Evolutionary conservation across 139 green algal genomes (phyloP), one percentile per base, ranked within the genome.

Genomic region (Desmodesmus armatus): DNA sequence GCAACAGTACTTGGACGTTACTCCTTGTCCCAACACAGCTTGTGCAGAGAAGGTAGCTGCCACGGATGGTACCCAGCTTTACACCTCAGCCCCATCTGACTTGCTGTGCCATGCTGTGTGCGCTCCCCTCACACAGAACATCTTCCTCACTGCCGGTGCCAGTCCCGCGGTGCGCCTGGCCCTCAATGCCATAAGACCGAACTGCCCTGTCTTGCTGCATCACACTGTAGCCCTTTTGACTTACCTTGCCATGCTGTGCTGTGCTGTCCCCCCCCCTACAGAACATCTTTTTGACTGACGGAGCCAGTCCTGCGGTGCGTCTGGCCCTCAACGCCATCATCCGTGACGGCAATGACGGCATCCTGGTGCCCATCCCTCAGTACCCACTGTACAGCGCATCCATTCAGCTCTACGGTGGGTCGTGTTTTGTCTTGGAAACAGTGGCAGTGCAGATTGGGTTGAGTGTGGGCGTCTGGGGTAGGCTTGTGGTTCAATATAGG

Each of bases 371-470:
- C 53, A 96, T 98, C 78, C 95, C 95, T 17, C 95, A 98, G 91
- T 98, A 98, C 88, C 96, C 96, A 0, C 89, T 98, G 4, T 98
- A 98, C 88, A 95, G 89, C 17, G 96, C 96, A 0, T 95, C 93
- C n/a, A 94, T 98, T 71, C 81, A 90, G 77, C 88, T 98, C 41
- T 95, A 96, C 73, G 95, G 91, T 94, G 41, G 78, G 90, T 51
- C 2, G 33, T 2, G 5, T 55, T n/a, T n/a, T n/a, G n/a, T n/a
- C n/a, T n/a, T n/a, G n/a, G n/a, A n/a, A n/a, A n/a, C n/a, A n/a
- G n/a, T n/a, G n/a, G n/a, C n/a, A n/a, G n/a, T n/a, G n/a, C n/a
- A n/a, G n/a, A n/a, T n/a, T n/a, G n/a, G n/a, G n/a, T n/a, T n/a
- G n/a, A n/a, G n/a, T n/a, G n/a, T n/a, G n/a, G n/a, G n/a, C n/a